These are phyloP conservation scores for Sporobolus alterniflorus DNA, from an alignment of 202 grass and related monocot species.

Conservation along the genomic window DNA sequence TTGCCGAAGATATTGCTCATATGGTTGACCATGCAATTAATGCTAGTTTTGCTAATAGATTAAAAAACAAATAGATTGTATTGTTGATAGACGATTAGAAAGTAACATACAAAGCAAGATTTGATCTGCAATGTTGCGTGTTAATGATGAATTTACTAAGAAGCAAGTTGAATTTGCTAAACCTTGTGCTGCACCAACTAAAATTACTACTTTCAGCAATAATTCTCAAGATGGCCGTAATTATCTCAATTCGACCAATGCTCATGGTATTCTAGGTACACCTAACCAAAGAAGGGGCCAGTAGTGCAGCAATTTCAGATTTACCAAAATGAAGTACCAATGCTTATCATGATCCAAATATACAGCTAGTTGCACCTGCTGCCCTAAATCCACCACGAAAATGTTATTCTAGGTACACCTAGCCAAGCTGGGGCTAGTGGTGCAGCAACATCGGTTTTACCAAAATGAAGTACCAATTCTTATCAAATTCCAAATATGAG, in stretches of 20 bases:
- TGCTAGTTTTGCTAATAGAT: neutral
- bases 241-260: neutral
- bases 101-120: neutral
- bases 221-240: neutral
- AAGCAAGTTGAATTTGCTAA: neutral
- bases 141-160: neutral
- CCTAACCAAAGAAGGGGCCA: neutral
- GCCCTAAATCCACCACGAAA: too few species aligned
- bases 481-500: too few species aligned
- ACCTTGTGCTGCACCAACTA: neutral
- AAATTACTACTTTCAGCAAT: neutral
- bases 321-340: neutral
- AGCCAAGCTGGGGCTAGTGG: too few species aligned
- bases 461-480: too few species aligned
- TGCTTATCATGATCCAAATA: too few species aligned
- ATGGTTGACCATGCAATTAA: neutral
- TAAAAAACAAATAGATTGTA: neutral
- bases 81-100: neutral
- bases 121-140: neutral
- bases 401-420: too few species aligned
- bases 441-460: too few species aligned
- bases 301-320: neutral
- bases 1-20: neutral
- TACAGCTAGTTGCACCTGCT: too few species aligned
- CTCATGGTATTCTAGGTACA: neutral